Evolutionary conservation across 768 basidiomycete genomes (phyloP), one percentile per base, ranked within the genome.

Genomic region (Calocybe cyanea): DNA sequence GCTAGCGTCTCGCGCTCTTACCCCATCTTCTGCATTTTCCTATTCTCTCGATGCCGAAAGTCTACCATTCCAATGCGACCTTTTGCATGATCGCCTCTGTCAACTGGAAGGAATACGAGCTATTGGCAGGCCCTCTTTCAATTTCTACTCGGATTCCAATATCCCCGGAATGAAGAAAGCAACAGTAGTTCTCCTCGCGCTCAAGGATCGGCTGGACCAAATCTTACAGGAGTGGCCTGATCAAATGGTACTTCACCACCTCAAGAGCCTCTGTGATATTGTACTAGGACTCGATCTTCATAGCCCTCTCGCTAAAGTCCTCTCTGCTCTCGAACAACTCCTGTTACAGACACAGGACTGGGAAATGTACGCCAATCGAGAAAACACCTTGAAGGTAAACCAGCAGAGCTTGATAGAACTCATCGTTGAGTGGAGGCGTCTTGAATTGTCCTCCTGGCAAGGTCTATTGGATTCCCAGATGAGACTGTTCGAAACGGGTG

Each of bases 281-380:
- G 74, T 92, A 48, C 67, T 92, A 33, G 58, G 66, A 0, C 67
- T 92, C 17, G 69, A 76, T 39, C 65, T 88, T 15, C 69, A 75
- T 30, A 83, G 81, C 52, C 83, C 96, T 0, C 69, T 96, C 7
- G 92, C 95, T 4, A 87, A 83, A 58, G 65, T 94, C 10, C 72
- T 99, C 24, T 76, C 89, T 0, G 81, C 83, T 4, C 60, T 97
- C 34, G 96, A 99, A 59, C 87, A 87, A 52, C 70, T 99, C 7
- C 67, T 98, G 2, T 57, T 85, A 38, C 88, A 95, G 50, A 91
- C 80, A 18, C 89, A 93, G 42, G 95, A 98, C 58, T 99, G 96
- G 96, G 92, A 99, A 61, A 82, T 83, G 54, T 98, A 88, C 59
- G 86, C 95, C n/a, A 93, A 92, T 65, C 75, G 81, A n/a, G 83